Conservation (phyloP, 306 rosid genomes). For the Malus sylvestris region DNA sequence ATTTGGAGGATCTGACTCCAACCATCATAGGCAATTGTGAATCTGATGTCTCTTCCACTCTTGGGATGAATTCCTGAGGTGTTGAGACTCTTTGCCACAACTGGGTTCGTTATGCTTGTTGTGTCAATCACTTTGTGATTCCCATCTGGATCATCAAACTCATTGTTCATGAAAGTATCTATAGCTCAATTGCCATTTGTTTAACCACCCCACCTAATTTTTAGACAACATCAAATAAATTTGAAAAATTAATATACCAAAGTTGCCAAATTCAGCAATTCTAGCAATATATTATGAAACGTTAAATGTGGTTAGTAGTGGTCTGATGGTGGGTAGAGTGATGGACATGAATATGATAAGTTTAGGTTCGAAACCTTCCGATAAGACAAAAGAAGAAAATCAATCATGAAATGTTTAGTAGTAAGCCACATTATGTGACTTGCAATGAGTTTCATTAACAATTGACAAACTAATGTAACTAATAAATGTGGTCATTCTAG, state of each 20-base stretch:
- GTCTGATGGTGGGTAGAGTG: too few species aligned
- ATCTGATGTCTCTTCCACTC: slow-evolving; percentile 40
- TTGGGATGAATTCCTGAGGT: slow-evolving; percentile 31
- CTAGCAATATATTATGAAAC: neutral
- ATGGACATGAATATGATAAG: too few species aligned
- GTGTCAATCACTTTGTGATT: slow-evolving; percentile 50
- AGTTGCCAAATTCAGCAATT: neutral
- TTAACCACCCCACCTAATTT: slow-evolving; percentile 26
- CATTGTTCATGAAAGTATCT: slow-evolving; percentile 42
- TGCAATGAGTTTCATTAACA: neutral
- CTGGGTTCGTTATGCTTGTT: slow-evolving; percentile 31
- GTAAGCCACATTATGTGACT: neutral
- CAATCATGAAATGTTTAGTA: too few species aligned
- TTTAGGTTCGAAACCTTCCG: too few species aligned
- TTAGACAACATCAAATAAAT: neutral
- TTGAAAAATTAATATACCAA: neutral
- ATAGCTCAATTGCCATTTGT: slow-evolving; percentile 49
- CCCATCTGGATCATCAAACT: slow-evolving; percentile 47
- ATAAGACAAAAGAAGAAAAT: too few species aligned
- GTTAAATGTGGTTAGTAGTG: too few species aligned
- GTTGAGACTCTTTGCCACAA: slow-evolving; percentile 33
- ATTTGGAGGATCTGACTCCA: slow-evolving; percentile 25
- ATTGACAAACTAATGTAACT: neutral
- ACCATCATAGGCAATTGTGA: slow-evolving; percentile 46
- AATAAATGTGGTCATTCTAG: neutral